Evolutionary conservation across 208 protist species (phyloP), one percentile per base, ranked within the genome.

Genomic region (Leishmania major): DNA sequence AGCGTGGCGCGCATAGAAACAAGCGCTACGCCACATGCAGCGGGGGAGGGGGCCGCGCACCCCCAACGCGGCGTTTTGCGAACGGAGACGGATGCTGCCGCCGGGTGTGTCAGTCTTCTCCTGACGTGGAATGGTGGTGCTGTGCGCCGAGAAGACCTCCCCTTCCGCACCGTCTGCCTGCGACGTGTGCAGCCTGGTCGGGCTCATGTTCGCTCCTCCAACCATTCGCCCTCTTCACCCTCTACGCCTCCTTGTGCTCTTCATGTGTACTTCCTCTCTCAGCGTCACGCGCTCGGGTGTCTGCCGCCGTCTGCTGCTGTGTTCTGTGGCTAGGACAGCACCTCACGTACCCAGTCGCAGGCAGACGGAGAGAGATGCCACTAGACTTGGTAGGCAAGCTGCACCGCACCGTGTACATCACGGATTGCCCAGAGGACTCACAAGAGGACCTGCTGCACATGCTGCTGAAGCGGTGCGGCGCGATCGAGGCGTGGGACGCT

Each of bases 341-440:
- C 31, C 47, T 4, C 35, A 62, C 51, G 59, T 51, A 31, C 57
- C 15, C 53, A 22, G 10, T 49, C 7, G 43, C 5, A n/a, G 11
- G 22, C 15, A 77, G 25, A 43, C 0, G 69, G 31, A 45, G 35
- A 62, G 6, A 49, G 7, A 97, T 96, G 91, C 87, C 94, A 19
- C 84, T 97, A 0, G 93, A 97, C 78, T 81, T 97, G 35, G 92
- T 97, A 4, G 95, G 95, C 19, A 94, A 93, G 79, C 85, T 95
- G 59, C 95, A 97, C 84, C 95, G 95, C 57, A 96, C 95, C 15
- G 88, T 97, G 77, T 96, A 96, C 89, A 85, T 96, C 73, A 86
- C 87, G 22, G 83, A 87, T 59, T 95, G 92, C 83, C 83, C 83
- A 19, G 80, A 88, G 43, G 88, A 90, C 47, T 77, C 87, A n/a